phyloP scores from a whole-genome alignment of 139 green algal species.

The Micractinium sp. region DNA sequence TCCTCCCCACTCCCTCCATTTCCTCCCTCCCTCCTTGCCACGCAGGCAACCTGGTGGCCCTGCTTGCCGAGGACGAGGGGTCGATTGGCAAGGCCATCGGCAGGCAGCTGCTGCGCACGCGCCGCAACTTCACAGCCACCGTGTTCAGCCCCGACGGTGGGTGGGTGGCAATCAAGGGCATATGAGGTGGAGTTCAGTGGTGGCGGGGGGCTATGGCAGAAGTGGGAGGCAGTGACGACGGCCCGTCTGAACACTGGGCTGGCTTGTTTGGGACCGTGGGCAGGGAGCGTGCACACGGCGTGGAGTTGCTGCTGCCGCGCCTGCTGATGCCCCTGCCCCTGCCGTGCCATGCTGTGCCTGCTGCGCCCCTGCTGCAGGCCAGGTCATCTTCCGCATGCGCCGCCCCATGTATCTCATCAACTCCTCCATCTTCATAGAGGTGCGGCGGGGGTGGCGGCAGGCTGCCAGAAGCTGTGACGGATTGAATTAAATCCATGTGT shows the following conservation, averaged over 20 bases:
- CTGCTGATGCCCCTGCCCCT: background rate
- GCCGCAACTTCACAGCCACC: conserved; percentile 80
- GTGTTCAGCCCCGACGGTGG: conserved; percentile 73
- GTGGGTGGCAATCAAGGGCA: background rate
- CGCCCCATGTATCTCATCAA: conserved; percentile 87
- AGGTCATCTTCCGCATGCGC: conserved; percentile 80
- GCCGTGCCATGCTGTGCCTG: background rate
- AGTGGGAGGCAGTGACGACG: too few species aligned
- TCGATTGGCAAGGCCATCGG: conserved; percentile 76
- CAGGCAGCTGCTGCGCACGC: conserved; percentile 78
- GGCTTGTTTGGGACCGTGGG: too few species aligned
- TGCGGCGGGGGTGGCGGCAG: background rate
- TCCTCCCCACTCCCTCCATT: too few species aligned
- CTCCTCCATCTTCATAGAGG: conserved; percentile 62
- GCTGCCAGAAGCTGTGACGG: too few species aligned
- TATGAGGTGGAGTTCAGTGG: background rate
- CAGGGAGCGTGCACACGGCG: too few species aligned
- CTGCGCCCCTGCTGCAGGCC: background rate
- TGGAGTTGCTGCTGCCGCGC: background rate
- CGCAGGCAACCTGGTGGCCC: conserved; percentile 57
- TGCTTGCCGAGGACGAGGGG: conserved; percentile 76
- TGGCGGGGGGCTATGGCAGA: too few species aligned
- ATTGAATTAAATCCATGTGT: too few species aligned
- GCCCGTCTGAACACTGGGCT: too few species aligned
- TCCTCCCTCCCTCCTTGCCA: too few species aligned